phyloP scores from a whole-genome alignment of 2,329 filamentous ascomycete species.

The Tolypocladium tropicale region DNA sequence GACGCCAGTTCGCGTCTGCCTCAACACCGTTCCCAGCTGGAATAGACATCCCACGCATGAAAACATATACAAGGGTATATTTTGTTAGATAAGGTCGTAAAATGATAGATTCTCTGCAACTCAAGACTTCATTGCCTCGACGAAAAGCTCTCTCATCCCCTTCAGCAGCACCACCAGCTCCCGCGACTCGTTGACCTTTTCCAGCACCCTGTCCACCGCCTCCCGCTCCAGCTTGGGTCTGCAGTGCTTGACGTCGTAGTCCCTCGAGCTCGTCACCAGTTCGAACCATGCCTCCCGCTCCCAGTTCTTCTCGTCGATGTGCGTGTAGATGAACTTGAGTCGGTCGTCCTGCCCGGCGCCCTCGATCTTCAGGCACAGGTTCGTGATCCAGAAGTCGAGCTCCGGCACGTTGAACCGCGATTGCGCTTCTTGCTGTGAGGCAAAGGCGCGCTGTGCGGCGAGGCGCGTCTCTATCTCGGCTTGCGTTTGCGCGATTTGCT shows the following conservation, averaged over 20 bases:
- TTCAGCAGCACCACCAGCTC: conserved; percentile 66
- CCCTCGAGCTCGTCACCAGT: conserved; percentile 66
- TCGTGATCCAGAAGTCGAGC: conserved; percentile 90
- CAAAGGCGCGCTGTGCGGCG: conserved; percentile 62
- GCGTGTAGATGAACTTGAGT: conserved; percentile 81
- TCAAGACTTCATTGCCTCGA: conserved; percentile 50
- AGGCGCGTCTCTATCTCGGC: conserved; percentile 58
- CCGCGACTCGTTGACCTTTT: conserved; percentile 70
- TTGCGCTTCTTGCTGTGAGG: conserved; percentile 70
- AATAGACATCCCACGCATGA: too few relatives aligned
- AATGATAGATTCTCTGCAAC: too few relatives aligned
- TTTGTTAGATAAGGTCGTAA: too few relatives aligned
- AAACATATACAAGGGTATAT: too few relatives aligned
- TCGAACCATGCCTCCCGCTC: conserved; percentile 91
- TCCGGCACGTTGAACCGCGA: conserved; percentile 85
- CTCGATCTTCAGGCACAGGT: conserved; percentile 81
- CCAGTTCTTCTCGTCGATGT: conserved; percentile 79
- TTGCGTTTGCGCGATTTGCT: conserved; percentile 58
- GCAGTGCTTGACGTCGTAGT: conserved; percentile 76
- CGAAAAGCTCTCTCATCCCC: conserved; percentile 73
- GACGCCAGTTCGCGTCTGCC: background rate
- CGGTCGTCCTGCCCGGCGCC: conserved; percentile 76
- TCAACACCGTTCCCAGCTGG: background rate
- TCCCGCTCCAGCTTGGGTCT: conserved; percentile 74
- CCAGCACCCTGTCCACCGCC: conserved; percentile 65